A percentile compares a stretch with the other conserved stretches of the same genome.
These are phyloP conservation scores for Nelumbo lutea DNA, from an alignment of 164 flowering plant genomes.

Conservation along the genomic window DNA sequence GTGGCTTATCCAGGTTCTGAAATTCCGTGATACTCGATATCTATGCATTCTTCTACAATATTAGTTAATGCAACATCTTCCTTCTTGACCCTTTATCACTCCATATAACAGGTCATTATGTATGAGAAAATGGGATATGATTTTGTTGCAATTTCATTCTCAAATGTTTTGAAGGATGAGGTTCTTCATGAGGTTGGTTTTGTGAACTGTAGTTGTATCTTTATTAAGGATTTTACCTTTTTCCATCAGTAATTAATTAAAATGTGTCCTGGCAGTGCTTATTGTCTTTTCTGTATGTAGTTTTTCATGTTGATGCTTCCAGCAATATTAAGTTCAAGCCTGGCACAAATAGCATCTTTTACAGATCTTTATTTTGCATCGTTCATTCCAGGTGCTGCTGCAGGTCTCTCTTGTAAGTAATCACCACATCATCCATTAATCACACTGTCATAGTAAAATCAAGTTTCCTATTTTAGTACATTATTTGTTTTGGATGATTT, in stretches of 20 bases:
- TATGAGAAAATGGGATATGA: slow-evolving; percentile 13
- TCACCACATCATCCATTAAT: background rate
- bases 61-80: background rate
- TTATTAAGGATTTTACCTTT: background rate
- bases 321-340: slow-evolving; percentile 27
- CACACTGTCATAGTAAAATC: background rate
- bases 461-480: too few relatives aligned
- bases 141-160: slow-evolving; percentile 15
- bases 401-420: slow-evolving; percentile 33
- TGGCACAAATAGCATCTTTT: slow-evolving; percentile 30
- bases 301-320: slow-evolving; percentile 27
- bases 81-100: background rate
- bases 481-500: too few relatives aligned
- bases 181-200: slow-evolving; percentile 21
- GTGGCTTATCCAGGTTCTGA: slow-evolving; percentile 30
- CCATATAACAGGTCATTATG: slow-evolving; percentile 18
- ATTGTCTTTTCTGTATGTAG: slow-evolving; percentile 12
- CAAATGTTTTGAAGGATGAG: slow-evolving; percentile 15
- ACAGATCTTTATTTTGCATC: slow-evolving; percentile 33
- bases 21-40: background rate
- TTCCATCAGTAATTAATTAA: background rate
- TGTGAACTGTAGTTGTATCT: background rate
- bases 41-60: background rate
- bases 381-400: slow-evolving; percentile 30
- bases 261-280: background rate